These are phyloP conservation scores for Candida argentea DNA, from an alignment of 805 yeast genomes.

Conservation along the genomic window DNA sequence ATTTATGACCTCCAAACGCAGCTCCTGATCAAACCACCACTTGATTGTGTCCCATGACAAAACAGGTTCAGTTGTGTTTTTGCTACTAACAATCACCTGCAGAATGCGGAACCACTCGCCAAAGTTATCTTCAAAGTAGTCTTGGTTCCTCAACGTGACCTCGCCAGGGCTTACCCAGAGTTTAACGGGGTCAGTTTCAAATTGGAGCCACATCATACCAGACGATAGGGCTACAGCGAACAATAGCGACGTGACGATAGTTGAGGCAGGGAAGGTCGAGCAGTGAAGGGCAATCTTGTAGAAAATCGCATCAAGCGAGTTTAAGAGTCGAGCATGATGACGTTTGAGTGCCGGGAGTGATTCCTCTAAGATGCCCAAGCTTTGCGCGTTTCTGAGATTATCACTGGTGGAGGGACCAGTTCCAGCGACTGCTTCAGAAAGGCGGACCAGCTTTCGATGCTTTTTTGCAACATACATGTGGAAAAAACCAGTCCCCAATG, in stretches of 20 bases:
- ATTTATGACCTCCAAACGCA: slow-evolving; percentile 26
- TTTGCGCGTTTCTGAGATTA: too few species aligned
- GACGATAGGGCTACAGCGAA: slow-evolving; percentile 28
- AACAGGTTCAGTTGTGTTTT: slow-evolving; percentile 53
- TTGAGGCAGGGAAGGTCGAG: slow-evolving; percentile 43
- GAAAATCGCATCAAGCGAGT: slow-evolving; percentile 20
- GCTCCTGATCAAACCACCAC: slow-evolving; percentile 89
- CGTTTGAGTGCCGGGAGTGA: neutral
- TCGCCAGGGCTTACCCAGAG: slow-evolving; percentile 85
- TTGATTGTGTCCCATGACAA: slow-evolving; percentile 52
- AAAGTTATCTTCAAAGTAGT: slow-evolving; percentile 65
- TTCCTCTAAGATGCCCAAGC: too few species aligned
- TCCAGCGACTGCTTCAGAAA: neutral
- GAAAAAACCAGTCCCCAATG: slow-evolving; percentile 33
- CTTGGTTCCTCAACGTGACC: slow-evolving; percentile 56
- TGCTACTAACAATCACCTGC: slow-evolving; percentile 56
- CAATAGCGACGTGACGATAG: slow-evolving; percentile 13
- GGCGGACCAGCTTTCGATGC: slow-evolving; percentile 1
- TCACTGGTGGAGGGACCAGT: neutral
- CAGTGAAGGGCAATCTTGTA: slow-evolving; percentile 47
- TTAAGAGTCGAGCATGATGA: neutral
- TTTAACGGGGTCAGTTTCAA: slow-evolving; percentile 74
- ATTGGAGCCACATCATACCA: slow-evolving; percentile 13
- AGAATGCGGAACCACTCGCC: slow-evolving; percentile 90
- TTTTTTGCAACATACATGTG: slow-evolving; percentile 18